A percentile compares a stretch with the other conserved stretches of the same genome.
Evolutionary conservation across 148 eudicot species (phyloP).

Genomic region (Rhododendron simsii): DNA sequence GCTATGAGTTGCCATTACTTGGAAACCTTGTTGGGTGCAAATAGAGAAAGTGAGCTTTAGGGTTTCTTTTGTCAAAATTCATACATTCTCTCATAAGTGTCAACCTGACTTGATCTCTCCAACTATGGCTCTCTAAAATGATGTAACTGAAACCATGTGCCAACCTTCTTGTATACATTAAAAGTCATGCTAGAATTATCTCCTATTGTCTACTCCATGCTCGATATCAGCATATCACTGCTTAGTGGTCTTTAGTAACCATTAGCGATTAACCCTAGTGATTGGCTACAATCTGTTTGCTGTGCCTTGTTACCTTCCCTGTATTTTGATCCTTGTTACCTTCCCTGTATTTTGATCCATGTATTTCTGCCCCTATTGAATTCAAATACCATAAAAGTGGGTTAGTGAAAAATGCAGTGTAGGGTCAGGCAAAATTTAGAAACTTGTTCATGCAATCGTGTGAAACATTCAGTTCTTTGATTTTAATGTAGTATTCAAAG

Average conservation of each 20-base stretch:
- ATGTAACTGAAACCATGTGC: background rate
- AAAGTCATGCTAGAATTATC: background rate
- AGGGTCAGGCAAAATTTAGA: background rate
- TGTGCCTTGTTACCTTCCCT: background rate
- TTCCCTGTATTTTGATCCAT: background rate
- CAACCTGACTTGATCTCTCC: background rate
- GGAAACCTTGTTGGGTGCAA: background rate
- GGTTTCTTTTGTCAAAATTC: background rate
- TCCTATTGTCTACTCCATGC: background rate
- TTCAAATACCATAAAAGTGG: background rate
- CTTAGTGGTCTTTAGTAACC: background rate
- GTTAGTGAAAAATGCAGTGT: background rate
- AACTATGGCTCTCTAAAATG: background rate
- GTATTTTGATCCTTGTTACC: background rate
- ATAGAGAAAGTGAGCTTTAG: background rate
- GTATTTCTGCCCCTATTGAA: background rate
- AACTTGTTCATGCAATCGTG: background rate
- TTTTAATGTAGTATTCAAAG: background rate
- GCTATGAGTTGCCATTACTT: background rate
- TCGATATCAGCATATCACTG: background rate
- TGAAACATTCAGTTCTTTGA: background rate
- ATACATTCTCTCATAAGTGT: background rate
- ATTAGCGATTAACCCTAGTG: background rate
- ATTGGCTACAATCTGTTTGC: background rate
- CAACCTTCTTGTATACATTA: background rate